These are phyloP conservation scores for peach (Prunus persica) DNA, from an alignment of 306 rosid genomes.

Conservation along the genomic window DNA sequence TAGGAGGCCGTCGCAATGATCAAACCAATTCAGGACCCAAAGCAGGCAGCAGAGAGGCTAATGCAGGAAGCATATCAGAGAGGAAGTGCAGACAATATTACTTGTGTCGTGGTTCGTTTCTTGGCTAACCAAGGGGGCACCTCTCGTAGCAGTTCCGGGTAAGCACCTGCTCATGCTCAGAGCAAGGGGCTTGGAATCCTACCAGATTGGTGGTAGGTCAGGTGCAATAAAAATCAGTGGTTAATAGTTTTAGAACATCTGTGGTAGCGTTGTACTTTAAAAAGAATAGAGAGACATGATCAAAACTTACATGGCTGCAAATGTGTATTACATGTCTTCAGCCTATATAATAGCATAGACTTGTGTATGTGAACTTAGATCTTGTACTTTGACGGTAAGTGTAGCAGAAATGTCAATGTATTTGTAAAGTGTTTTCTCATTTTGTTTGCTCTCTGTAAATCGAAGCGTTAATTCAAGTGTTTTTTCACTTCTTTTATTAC, in stretches of 20 bases:
- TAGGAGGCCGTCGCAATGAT: constrained; percentile 94
- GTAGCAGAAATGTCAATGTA: constrained; percentile 35
- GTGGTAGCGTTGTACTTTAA: constrained; percentile 45
- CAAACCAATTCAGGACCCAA: constrained; percentile 72
- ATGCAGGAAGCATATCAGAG: constrained; percentile 83
- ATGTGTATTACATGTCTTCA: constrained; percentile 7
- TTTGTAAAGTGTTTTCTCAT: constrained; percentile 34
- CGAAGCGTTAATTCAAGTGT: neutral
- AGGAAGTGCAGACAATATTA: constrained; percentile 94
- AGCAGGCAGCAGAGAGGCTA: constrained; percentile 85
- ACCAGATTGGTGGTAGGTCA: constrained; percentile 18
- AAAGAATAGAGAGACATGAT: constrained; percentile 27
- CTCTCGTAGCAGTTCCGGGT: constrained; percentile 39
- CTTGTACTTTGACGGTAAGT: constrained; percentile 26
- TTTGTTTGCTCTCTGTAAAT: constrained; percentile 25
- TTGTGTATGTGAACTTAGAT: constrained; percentile 25
- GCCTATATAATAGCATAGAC: constrained; percentile 33
- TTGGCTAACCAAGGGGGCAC: constrained; percentile 56
- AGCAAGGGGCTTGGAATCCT: constrained; percentile 13
- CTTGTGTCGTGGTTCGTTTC: constrained; percentile 93
- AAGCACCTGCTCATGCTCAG: constrained; percentile 20
- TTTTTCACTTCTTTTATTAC: too few relatives aligned
- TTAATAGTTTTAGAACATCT: constrained; percentile 37
- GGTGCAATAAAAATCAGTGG: constrained; percentile 33
- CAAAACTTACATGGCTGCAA: constrained; percentile 24